Evolutionary conservation across 202 grass and related monocot species (phyloP).

Genomic region (Zoysia matrella): DNA sequence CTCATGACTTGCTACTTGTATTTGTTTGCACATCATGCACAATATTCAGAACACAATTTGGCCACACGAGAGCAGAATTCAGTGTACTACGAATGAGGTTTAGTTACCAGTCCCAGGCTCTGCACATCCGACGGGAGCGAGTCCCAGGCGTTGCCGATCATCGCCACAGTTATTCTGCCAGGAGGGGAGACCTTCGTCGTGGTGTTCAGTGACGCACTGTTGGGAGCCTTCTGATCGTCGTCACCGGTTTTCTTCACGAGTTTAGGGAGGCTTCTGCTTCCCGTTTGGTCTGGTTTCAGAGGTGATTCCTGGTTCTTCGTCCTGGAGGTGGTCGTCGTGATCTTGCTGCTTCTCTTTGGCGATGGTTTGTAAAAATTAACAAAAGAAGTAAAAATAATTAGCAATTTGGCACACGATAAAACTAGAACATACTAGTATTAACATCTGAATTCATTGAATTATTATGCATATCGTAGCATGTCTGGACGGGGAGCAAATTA

Average conservation of each 20-base stretch:
- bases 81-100: neutral
- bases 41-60: neutral
- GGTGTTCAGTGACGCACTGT: conserved; percentile 33
- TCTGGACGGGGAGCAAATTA: too few relatives aligned
- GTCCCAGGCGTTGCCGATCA: conserved; percentile 53
- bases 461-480: neutral
- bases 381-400: neutral
- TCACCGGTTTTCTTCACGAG: neutral
- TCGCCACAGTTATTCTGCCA: conserved; percentile 33
- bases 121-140: conserved; percentile 49
- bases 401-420: neutral
- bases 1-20: conserved; percentile 55
- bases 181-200: conserved; percentile 28
- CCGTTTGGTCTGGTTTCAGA: conserved; percentile 22
- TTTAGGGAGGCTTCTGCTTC: conserved; percentile 16
- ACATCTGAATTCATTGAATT: neutral
- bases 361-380: conserved; percentile 20
- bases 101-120: conserved; percentile 54
- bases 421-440: neutral
- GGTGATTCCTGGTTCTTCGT: neutral
- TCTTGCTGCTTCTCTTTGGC: conserved; percentile 54
- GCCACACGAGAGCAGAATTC: neutral
- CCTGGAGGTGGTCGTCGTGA: conserved; percentile 27
- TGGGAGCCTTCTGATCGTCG: conserved; percentile 27
- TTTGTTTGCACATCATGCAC: neutral